These are phyloP conservation scores for Aureobasidium sp. DNA, from an alignment of 2,329 filamentous ascomycete species.

Conservation along the genomic window DNA sequence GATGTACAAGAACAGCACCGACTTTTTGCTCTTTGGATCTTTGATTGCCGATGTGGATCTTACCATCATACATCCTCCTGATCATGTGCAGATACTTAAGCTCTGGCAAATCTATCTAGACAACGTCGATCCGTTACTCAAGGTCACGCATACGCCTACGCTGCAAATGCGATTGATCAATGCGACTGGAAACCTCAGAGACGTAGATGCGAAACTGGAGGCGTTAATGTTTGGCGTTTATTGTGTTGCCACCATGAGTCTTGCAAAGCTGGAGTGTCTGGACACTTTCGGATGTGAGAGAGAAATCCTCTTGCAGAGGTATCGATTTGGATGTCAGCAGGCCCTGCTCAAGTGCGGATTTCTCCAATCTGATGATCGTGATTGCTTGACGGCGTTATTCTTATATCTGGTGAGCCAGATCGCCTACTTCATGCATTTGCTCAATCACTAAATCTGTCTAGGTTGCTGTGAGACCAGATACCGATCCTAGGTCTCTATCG, in stretches of 20 bases:
- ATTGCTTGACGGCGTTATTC: conserved; percentile 46
- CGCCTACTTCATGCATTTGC: too few species aligned
- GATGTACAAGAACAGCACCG: conserved; percentile 32
- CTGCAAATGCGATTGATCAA: conserved; percentile 60
- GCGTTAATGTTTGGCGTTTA: conserved; percentile 62
- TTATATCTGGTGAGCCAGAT: conserved; percentile 41
- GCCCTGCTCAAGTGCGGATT: conserved; percentile 39
- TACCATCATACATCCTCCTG: conserved; percentile 54
- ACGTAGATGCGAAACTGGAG: conserved; percentile 52
- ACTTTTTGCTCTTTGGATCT: conserved; percentile 49
- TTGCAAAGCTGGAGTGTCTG: conserved; percentile 50
- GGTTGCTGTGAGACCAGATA: conserved; percentile 51
- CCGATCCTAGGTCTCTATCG: conserved; percentile 55
- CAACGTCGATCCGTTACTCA: conserved; percentile 67
- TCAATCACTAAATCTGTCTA: conserved; percentile 23
- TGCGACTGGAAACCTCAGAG: conserved; percentile 50
- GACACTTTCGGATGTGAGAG: conserved; percentile 32
- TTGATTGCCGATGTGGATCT: conserved; percentile 38
- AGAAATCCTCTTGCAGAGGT: conserved; percentile 34
- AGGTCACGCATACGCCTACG: conserved; percentile 64
- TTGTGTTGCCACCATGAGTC: conserved; percentile 50
- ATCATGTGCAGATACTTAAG: conserved; percentile 58
- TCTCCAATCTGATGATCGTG: conserved; percentile 36
- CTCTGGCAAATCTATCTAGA: conserved; percentile 71
- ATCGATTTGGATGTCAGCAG: conserved; percentile 42